Percentiles rank a stretch among this genome's conserved stretches.
Evolutionary conservation across 495 filamentous ascomycete genomes (phyloP).

Genomic region (Penicillium pancosmium): DNA sequence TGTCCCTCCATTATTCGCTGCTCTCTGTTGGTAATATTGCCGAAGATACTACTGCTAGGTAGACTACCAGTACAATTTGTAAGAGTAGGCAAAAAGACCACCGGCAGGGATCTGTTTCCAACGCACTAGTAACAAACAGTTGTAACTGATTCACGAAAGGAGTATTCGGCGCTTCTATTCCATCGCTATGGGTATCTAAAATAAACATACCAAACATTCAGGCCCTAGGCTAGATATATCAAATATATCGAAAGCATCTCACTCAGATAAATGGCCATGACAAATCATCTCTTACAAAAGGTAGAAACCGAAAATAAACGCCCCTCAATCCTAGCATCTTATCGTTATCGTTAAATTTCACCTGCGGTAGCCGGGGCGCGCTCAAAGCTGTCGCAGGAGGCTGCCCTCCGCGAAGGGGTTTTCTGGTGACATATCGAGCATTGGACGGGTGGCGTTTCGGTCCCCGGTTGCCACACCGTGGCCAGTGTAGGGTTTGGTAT

Average conservation of each 20-base stretch:
- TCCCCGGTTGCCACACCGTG: conserved; percentile 58
- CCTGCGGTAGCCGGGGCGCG: no score
- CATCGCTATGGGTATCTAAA: conserved; percentile 17
- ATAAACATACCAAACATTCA: conserved; percentile 7
- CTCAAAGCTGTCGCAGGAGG: conserved; percentile 49
- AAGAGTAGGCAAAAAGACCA: background rate
- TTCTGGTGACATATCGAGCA: conserved; percentile 56
- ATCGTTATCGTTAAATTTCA: conserved; percentile 5
- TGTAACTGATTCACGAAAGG: background rate
- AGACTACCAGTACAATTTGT: background rate
- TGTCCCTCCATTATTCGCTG: no score
- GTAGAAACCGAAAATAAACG: background rate
- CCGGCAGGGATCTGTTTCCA: background rate
- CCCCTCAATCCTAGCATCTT: background rate
- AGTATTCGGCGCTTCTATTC: background rate
- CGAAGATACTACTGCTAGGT: background rate
- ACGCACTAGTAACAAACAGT: no score
- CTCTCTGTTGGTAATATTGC: no score
- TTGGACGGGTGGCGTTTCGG: conserved; percentile 52
- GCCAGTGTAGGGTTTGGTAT: conserved; percentile 37
- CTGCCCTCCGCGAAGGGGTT: conserved; percentile 59
- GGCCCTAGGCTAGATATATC: background rate
- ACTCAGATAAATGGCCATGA: background rate
- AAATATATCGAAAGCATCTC: background rate
- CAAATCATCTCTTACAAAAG: background rate